Evolutionary conservation across 1,284 basidiomycete genomes (phyloP), one percentile per base, ranked within the genome.

Genomic region (Irpex lacteus): DNA sequence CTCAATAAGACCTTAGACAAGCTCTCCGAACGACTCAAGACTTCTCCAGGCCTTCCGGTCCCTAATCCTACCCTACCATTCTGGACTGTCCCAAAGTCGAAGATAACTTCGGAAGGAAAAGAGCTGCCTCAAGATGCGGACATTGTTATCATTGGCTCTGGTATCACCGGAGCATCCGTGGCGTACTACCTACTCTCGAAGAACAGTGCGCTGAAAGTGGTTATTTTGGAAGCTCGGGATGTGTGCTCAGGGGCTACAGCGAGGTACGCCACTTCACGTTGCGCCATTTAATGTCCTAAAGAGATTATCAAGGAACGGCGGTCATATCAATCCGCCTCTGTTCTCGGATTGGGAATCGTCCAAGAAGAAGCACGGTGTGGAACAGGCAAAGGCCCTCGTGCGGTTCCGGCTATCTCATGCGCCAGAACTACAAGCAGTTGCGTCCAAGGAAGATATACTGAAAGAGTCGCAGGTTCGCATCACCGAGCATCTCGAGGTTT

Each of bases 201-300:
- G 40, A 71, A 75, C n/a, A 71, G 69, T 11, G 66, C 68, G 3
- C 70, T 82, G 2, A 75, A 76, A 37, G 71, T 90, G 0, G 79
- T 88, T 7, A 86, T 91, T 82, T 78, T 91, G 11, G 89, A 91
- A 63, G 90, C 89, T 5, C 77, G 89, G 65, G 87, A 87, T 6
- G 79, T 80, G 0, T 91, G 90, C 68, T 88, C 87, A 0, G 90
- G 89, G 4, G 90, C 89, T 11, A 90, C 88, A 0, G 89, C 82
- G 52, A 81, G 88, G 88, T 88, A 60, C 49, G 78, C 72, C 60
- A 13, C 5, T 4, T 13, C 36, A 11, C 53, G 15, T n/a, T n/a
- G 1, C 32, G 32, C 5, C 32, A 34, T 34, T 34, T 34, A 6
- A 34, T 34, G 32, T 34, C 5, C 5, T 34, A 6, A 34, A 34